A percentile compares a stretch with the other conserved stretches of the same genome.
phyloP scores from a whole-genome alignment of 768 basidiomycete genomes.

The Panellus pusillus region DNA sequence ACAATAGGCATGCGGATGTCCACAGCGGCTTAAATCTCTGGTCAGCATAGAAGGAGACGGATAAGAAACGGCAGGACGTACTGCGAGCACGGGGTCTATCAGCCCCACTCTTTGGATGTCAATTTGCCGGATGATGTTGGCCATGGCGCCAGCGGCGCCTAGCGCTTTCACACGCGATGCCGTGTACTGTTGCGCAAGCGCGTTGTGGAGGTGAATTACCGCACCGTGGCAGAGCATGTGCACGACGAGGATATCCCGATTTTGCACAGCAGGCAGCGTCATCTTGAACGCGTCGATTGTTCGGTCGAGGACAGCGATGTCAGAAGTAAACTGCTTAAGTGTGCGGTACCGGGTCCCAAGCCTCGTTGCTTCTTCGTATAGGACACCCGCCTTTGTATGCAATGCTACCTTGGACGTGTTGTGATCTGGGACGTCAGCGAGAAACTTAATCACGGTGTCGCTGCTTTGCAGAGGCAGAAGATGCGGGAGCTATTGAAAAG shows the following conservation, averaged over 20 bases:
- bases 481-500: background rate
- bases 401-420: background rate
- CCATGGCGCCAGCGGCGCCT: conserved; percentile 10
- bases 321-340: conserved; percentile 14
- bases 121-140: conserved; percentile 4
- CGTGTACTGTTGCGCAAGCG: conserved; percentile 16
- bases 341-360: conserved; percentile 4
- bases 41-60: background rate
- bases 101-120: conserved; percentile 8
- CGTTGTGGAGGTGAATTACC: conserved; percentile 27
- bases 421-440: conserved; percentile 1
- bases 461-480: conserved; percentile 1
- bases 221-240: conserved; percentile 29
- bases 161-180: conserved; percentile 5
- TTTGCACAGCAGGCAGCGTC: conserved; percentile 6
- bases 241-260: conserved; percentile 21
- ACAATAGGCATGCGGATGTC: background rate
- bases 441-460: conserved; percentile 11
- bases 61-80: background rate
- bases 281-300: conserved; percentile 7
- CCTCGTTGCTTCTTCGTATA: conserved; percentile 25
- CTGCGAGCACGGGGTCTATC: conserved; percentile 18
- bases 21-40: conserved; percentile 4
- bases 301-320: conserved; percentile 26
- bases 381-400: conserved; percentile 14